Evolutionary conservation across 2,329 filamentous ascomycete species (phyloP).

Genomic region (Fusarium graminum): DNA sequence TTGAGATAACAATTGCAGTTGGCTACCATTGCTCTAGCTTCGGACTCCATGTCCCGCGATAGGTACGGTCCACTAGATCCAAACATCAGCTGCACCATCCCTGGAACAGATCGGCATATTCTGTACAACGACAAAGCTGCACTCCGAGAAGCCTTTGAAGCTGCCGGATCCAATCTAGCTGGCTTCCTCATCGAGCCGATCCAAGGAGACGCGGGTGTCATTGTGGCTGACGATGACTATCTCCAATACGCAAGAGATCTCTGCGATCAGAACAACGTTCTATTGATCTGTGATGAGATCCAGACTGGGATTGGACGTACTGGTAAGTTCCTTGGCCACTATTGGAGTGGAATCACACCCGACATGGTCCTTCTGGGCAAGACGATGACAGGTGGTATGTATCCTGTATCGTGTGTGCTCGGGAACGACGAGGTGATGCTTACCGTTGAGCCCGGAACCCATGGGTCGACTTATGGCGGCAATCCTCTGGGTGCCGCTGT

Average conservation of each 20-base stretch:
- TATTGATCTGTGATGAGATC: slow-evolving; percentile 94
- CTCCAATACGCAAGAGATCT: slow-evolving; percentile 79
- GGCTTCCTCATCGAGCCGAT: slow-evolving; percentile 84
- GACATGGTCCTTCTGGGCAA: slow-evolving; percentile 92
- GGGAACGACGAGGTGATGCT: slow-evolving; percentile 92
- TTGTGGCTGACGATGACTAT: slow-evolving; percentile 86
- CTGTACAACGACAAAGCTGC: slow-evolving; percentile 16
- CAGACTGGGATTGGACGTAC: slow-evolving; percentile 94
- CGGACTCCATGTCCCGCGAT: slow-evolving; percentile 1
- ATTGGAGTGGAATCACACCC: slow-evolving; percentile 84
- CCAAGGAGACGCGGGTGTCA: slow-evolving; percentile 84
- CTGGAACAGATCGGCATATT: slow-evolving; percentile 3
- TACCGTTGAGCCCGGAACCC: slow-evolving; percentile 93
- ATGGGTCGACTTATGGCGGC: slow-evolving; percentile 96
- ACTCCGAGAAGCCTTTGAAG: slow-evolving; percentile 11
- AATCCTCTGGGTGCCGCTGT: slow-evolving; percentile 96
- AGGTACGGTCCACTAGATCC: not conserved
- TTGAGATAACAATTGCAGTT: not conserved
- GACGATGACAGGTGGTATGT: slow-evolving; percentile 93
- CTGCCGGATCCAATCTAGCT: slow-evolving; percentile 61
- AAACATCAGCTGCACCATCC: slow-evolving; percentile 3
- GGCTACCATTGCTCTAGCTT: slow-evolving; percentile 4
- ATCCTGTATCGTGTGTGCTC: slow-evolving; percentile 93
- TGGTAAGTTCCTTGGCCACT: slow-evolving; percentile 89
- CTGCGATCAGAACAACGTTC: slow-evolving; percentile 92